Conservation (phyloP, 1,139 yeast genomes). For the Yamadazyma conglobata region DNA sequence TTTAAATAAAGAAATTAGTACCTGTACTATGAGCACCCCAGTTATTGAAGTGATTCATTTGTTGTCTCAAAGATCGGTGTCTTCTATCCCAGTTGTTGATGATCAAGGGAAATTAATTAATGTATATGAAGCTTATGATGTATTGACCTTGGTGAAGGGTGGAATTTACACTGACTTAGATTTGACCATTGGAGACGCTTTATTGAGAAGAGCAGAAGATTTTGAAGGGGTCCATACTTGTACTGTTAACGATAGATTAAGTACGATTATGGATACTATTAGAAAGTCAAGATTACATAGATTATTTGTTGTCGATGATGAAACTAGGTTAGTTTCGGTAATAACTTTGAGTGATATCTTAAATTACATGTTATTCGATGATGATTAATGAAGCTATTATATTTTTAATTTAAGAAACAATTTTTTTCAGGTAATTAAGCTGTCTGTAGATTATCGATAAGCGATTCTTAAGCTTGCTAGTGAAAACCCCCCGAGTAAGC, state of each 20-base stretch:
- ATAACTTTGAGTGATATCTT: constrained; percentile 90
- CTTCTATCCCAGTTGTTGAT: constrained; percentile 92
- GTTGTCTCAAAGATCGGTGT: constrained; percentile 73
- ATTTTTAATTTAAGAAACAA: no score
- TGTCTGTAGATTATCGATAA: no score
- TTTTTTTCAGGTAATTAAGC: no score
- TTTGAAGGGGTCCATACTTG: constrained; percentile 98
- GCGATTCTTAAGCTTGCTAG: no score
- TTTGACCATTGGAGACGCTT: constrained; percentile 92
- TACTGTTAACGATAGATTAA: constrained; percentile 79
- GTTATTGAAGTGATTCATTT: constrained; percentile 90
- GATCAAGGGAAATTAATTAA: constrained; percentile 71
- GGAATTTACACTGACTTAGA: constrained; percentile 91
- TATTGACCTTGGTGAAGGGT: constrained; percentile 86
- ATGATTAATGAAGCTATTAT: constrained; percentile 39
- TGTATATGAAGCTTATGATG: constrained; percentile 96
- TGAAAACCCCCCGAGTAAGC: no score
- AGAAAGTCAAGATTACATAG: constrained; percentile 89
- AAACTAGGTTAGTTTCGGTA: constrained; percentile 74
- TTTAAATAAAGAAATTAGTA: constrained; percentile 55
- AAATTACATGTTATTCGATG: constrained; percentile 74
- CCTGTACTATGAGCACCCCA: constrained; percentile 89
- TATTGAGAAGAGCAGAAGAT: constrained; percentile 91
- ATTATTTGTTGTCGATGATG: constrained; percentile 84
- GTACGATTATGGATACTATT: constrained; percentile 91